A percentile compares a stretch with the other conserved stretches of the same genome.
phyloP scores from a whole-genome alignment of 148 eudicot species.

The Amaranthus hypochondriacus region DNA sequence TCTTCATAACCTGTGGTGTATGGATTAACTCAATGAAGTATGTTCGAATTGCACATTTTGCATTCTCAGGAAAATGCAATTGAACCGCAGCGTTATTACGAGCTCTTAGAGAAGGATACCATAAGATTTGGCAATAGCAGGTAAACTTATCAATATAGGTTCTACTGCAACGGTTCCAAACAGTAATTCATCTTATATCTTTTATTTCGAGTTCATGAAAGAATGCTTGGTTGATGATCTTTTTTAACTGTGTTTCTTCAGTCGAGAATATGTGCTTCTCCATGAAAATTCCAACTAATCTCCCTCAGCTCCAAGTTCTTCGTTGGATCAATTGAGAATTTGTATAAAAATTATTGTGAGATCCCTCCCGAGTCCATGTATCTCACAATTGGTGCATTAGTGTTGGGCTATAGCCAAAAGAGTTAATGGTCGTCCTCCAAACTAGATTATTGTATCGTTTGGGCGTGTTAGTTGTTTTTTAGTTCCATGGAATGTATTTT shows the following conservation, averaged over 20 bases:
- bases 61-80: slow-evolving; percentile 66
- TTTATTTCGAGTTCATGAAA: background rate
- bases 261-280: slow-evolving; percentile 90
- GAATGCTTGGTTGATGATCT: background rate
- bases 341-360: background rate
- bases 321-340: background rate
- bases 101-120: slow-evolving; percentile 81
- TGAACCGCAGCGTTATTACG: slow-evolving; percentile 84
- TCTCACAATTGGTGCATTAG: background rate
- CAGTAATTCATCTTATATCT: too few relatives aligned
- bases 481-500: background rate
- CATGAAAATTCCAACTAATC: slow-evolving; percentile 66
- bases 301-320: background rate
- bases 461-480: background rate
- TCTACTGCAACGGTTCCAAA: background rate
- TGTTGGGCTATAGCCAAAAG: background rate
- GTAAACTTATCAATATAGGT: slow-evolving; percentile 32
- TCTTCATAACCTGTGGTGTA: background rate
- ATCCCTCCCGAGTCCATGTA: background rate
- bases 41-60: slow-evolving; percentile 8
- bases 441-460: background rate
- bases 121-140: slow-evolving; percentile 91
- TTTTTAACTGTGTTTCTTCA: slow-evolving; percentile 33
- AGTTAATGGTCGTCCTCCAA: background rate
- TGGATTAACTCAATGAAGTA: background rate